Evolutionary conservation across 2,329 filamentous ascomycete species (phyloP).

Genomic region (Diaporthe longicolla): DNA sequence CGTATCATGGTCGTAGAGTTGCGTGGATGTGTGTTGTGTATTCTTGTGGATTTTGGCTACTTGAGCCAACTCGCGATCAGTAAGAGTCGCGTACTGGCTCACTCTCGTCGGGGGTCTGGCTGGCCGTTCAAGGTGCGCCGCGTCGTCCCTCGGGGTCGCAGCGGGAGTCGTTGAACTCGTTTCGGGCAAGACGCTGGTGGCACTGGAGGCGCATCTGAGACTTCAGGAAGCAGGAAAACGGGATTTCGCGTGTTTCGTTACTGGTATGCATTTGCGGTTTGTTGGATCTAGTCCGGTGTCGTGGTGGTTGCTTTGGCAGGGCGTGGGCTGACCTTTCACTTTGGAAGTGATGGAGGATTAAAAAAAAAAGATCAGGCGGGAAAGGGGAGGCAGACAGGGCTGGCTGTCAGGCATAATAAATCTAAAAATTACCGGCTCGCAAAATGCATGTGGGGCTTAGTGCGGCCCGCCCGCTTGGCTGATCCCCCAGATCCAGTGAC

Average conservation of each 20-base stretch:
- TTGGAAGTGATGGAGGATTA: slow-evolving; percentile 31
- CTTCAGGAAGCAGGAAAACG: slow-evolving; percentile 65
- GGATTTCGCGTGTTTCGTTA: slow-evolving; percentile 56
- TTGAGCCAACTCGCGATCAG: slow-evolving; percentile 1
- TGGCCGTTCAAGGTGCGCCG: slow-evolving; percentile 62
- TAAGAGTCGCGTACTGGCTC: slow-evolving; percentile 9
- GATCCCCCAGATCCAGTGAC: slow-evolving; percentile 30
- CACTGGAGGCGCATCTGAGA: slow-evolving; percentile 71
- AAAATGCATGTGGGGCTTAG: slow-evolving; percentile 28
- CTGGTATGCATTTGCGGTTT: slow-evolving; percentile 69
- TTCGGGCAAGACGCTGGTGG: slow-evolving; percentile 63
- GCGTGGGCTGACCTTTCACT: slow-evolving; percentile 40
- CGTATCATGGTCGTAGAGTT: slow-evolving; percentile 58
- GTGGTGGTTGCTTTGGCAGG: slow-evolving; percentile 42
- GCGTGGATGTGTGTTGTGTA: slow-evolving; percentile 2
- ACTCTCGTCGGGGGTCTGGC: slow-evolving; percentile 15
- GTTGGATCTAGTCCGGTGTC: slow-evolving; percentile 42
- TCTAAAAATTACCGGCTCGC: slow-evolving; percentile 31
- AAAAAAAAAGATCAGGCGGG: slow-evolving; percentile 22
- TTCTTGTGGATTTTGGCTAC: background rate
- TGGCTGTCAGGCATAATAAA: slow-evolving; percentile 20
- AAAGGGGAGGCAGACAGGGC: slow-evolving; percentile 32
- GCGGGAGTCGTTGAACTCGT: slow-evolving; percentile 65
- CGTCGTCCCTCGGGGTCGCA: slow-evolving; percentile 73
- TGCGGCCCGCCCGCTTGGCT: slow-evolving; percentile 32